These are phyloP conservation scores for Leccinum subatratum DNA, from an alignment of 1,284 basidiomycete species.

Conservation along the genomic window DNA sequence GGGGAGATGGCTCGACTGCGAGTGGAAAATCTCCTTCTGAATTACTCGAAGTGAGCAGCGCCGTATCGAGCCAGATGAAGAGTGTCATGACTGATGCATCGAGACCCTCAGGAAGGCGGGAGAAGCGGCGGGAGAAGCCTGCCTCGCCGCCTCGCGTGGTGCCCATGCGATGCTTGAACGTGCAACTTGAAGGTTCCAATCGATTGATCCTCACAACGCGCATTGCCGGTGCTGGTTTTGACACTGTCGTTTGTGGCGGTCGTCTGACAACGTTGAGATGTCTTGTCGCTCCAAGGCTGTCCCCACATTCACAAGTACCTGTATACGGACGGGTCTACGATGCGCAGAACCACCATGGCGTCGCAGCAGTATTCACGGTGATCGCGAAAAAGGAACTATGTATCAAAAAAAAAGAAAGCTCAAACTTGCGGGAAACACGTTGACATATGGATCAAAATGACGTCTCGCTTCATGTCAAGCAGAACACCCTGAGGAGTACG, in stretches of 20 bases:
- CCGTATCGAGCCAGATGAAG: conserved; percentile 38
- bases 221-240: neutral
- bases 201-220: conserved; percentile 7
- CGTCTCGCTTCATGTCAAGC: conserved; percentile 2
- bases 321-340: neutral
- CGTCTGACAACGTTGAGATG: neutral
- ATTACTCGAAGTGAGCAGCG: conserved; percentile 34
- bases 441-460: conserved; percentile 9
- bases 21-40: conserved; percentile 33
- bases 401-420: neutral
- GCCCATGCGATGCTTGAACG: conserved; percentile 11
- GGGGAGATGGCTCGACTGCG: conserved; percentile 27
- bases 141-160: conserved; percentile 14
- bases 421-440: conserved; percentile 7
- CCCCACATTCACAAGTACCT: neutral
- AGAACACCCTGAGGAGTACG: conserved; percentile 4
- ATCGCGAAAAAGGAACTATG: neutral
- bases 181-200: neutral
- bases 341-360: neutral
- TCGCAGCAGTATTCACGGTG: neutral
- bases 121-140: conserved; percentile 3
- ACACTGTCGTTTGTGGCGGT: neutral
- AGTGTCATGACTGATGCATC: conserved; percentile 20
- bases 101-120: neutral
- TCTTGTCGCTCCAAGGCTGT: neutral